Evolutionary conservation across 305 asterid genomes (phyloP), one percentile per base, ranked within the genome.

Genomic region (Fraxinus angustifolia): DNA sequence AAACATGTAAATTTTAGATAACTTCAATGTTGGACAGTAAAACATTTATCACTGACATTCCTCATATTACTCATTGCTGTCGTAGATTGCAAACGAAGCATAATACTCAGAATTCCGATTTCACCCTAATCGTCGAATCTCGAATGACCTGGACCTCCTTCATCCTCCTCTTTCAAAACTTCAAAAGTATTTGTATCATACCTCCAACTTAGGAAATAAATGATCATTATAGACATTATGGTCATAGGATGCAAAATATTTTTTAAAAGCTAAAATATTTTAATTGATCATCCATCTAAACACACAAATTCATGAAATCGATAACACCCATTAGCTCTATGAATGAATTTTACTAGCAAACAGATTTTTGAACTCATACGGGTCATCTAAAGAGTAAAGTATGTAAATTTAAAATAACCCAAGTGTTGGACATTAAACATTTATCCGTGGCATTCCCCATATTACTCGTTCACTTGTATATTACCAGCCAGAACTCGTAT

Each of bases 121-220:
- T 19, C 71, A n/a, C 12, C 71, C 33, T 21, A 60, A 60, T 23
- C 33, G 21, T 21, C 8, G 0, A 8, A 21, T 60, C 71, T 28
- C 3, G 3, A 53, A 53, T 21, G 2, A 2, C 71, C 30, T 21
- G 71, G 21, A 60, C 7, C 26, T 19, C 16, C 71, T 19, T 19
- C 6, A 6, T 3, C 10, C 68, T 21, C 71, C 21, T 60, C 14
- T n/a, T 8, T 2, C 8, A 60, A 56, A 23, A 8, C 33, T 60
- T 60, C 71, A 8, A 60, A 19, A 21, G 5, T 60, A 21, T 60
- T 19, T 60, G 31, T 11, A 60, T 21, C 30, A 21, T 8, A 16
- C 71, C 71, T 60, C 71, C 71, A 60, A 60, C 31, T 19, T 58
- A 21, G 71, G 71, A 60, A 60, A 42, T 42, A 73, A 80, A 70